Evolutionary conservation across 2,329 filamentous ascomycete species (phyloP), one percentile per base, ranked within the genome.

Genomic region (Metarhizium rileyi): DNA sequence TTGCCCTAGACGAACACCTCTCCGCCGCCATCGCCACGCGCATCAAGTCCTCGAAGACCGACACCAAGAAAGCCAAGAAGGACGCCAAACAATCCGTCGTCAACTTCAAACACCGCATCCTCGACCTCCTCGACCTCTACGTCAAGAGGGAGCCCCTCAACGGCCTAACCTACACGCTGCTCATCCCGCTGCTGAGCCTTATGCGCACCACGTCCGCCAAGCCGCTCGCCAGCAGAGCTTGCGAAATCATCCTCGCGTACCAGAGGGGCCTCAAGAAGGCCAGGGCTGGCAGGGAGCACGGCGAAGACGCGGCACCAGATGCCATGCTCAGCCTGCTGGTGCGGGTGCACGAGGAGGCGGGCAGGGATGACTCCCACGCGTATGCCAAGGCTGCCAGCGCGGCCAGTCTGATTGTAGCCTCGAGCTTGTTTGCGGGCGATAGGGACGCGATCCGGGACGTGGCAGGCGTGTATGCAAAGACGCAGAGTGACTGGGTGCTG

Each of bases 101-200:
- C 60, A 90, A 91, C 68, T 95, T 98, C 77, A 98, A 98, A 73
- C 87, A 88, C 66, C 86, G 90, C 40, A 85, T 96, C 5, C 78
- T 97, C 4, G 93, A 97, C 61, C 77, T 97, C 1, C 75, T 97
- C 10, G 81, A 86, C 52, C 86, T 93, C 55, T 97, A 89, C 66
- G 75, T 93, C 55, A 90, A 87, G 65, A 84, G 86, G 57, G 84
- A 93, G 66, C 79, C 85, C 50, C 75, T 76, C 22, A 86, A 82
- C 58, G 68, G 77, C 1, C 70, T 90, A 1, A 79, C 83, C 0
- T 78, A 93, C 41, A 74, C 81, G 35, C 67, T 93, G 8, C 70
- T 96, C 5, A 65, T 90, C 7, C 90, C 91, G 0, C 73, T 96
- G 1, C 73, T 95, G n/a, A 72, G 76, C 42, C 78, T 93, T 40